These are phyloP conservation scores for Fusarium udum DNA, from an alignment of 2,329 filamentous ascomycete genomes.

Conservation along the genomic window DNA sequence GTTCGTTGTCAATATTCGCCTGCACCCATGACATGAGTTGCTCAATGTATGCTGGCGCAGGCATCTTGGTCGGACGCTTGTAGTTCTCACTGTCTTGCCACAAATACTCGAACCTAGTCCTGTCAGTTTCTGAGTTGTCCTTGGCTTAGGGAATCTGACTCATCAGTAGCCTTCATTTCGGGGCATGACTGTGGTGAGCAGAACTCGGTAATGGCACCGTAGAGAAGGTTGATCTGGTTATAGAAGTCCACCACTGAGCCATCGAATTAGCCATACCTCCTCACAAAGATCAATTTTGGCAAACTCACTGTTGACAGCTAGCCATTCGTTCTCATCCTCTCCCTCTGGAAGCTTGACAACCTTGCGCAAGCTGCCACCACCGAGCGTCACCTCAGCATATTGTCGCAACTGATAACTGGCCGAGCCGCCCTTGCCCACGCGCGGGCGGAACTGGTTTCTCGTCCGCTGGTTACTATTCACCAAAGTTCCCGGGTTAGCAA, in stretches of 20 bases:
- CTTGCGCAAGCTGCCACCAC: slow-evolving; percentile 93
- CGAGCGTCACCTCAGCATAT: slow-evolving; percentile 96
- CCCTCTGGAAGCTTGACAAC: slow-evolving; percentile 97
- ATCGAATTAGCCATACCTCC: not conserved
- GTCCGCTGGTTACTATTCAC: slow-evolving; percentile 80
- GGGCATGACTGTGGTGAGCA: slow-evolving; percentile 97
- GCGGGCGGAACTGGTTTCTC: slow-evolving; percentile 90
- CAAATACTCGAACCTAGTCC: slow-evolving; percentile 88
- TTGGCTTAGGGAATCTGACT: slow-evolving; percentile 64
- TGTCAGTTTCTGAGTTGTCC: slow-evolving; percentile 21
- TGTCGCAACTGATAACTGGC: slow-evolving; percentile 93
- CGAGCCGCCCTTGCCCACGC: slow-evolving; percentile 85
- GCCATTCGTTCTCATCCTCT: slow-evolving; percentile 97
- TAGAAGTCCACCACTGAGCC: slow-evolving; percentile 95
- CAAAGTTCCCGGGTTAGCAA: slow-evolving; percentile 45
- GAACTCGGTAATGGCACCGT: slow-evolving; percentile 98
- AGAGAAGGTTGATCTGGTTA: slow-evolving; percentile 99
- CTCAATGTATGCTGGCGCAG: slow-evolving; percentile 96
- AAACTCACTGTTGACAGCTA: slow-evolving; percentile 89
- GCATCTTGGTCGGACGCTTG: slow-evolving; percentile 97
- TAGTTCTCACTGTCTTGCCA: slow-evolving; percentile 97
- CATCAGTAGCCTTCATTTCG: slow-evolving; percentile 99
- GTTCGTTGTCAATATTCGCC: slow-evolving; percentile 92
- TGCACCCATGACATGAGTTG: slow-evolving; percentile 98
- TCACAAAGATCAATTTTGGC: not conserved